These are phyloP conservation scores for Fraxinus latifolia DNA, from an alignment of 305 asterid genomes.

Conservation along the genomic window DNA sequence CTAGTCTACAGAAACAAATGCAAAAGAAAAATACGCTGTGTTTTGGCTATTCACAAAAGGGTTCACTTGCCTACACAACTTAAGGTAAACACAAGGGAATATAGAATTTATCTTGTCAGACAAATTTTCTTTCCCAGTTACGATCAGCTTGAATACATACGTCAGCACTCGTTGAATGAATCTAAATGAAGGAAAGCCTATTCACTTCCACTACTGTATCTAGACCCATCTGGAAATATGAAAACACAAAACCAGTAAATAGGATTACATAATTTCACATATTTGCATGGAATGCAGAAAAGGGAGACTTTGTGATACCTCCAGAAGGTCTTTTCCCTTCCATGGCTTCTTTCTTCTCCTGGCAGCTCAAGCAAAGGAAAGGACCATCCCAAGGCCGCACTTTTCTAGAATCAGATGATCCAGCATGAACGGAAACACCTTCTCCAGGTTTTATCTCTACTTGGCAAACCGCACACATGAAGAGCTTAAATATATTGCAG, in stretches of 20 bases:
- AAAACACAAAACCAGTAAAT: constrained; percentile 22
- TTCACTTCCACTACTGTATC: constrained; percentile 80
- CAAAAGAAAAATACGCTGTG: constrained; percentile 28
- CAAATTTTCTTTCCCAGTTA: constrained; percentile 35
- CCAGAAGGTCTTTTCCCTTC: constrained; percentile 83
- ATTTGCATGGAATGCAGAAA: constrained; percentile 9
- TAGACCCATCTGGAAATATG: constrained; percentile 47
- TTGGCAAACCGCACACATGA: constrained; percentile 95
- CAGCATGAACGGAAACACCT: constrained; percentile 80
- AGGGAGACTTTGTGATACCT: constrained; percentile 37
- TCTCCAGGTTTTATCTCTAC: constrained; percentile 86
- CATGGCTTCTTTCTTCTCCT: constrained; percentile 95
- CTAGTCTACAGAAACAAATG: constrained; percentile 25
- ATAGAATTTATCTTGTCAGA: constrained; percentile 19
- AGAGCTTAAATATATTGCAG: constrained; percentile 89
- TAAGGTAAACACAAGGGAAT: constrained; percentile 22
- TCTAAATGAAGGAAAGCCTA: constrained; percentile 28
- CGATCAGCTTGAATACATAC: constrained; percentile 20
- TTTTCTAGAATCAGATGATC: constrained; percentile 49
- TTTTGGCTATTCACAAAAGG: constrained; percentile 47
- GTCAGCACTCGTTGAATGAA: constrained; percentile 20
- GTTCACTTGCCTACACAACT: constrained; percentile 32
- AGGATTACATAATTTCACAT: neutral
- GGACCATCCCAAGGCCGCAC: constrained; percentile 99
- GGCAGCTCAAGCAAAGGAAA: constrained; percentile 88